Percentiles rank a stretch among this genome's conserved stretches.
Conservation (phyloP, 768 basidiomycete species). For the Neoboletus magnificus region DNA sequence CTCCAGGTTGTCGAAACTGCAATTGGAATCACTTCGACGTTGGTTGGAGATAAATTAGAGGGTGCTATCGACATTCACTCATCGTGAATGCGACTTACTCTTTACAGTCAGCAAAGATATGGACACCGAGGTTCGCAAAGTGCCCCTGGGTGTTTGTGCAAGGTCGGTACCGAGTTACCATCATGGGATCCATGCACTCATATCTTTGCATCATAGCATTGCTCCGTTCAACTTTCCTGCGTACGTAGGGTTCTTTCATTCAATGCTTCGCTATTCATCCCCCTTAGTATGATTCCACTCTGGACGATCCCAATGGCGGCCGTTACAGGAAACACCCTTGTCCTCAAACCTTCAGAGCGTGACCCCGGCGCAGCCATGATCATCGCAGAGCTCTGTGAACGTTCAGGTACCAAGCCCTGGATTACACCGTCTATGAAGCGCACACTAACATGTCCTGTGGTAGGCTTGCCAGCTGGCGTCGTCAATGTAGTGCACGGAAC, state of each 20-base stretch:
- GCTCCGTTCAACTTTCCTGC: slow-evolving; percentile 92
- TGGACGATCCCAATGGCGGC: slow-evolving; percentile 93
- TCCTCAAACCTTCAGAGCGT: slow-evolving; percentile 94
- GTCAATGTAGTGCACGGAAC: slow-evolving; percentile 91
- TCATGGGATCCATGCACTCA: not conserved
- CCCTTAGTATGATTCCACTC: slow-evolving; percentile 83
- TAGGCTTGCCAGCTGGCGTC: slow-evolving; percentile 81
- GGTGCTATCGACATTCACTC: slow-evolving; percentile 41
- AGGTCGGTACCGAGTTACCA: slow-evolving; percentile 34
- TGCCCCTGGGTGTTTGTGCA: slow-evolving; percentile 87
- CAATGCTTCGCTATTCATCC: not conserved
- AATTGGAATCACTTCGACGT: slow-evolving; percentile 72
- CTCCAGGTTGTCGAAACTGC: slow-evolving; percentile 86
- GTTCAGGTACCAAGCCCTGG: slow-evolving; percentile 50
- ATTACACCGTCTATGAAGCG: not conserved
- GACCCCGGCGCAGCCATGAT: slow-evolving; percentile 98
- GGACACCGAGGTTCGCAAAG: slow-evolving; percentile 85
- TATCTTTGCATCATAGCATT: slow-evolving; percentile 41
- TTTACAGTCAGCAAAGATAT: slow-evolving; percentile 84
- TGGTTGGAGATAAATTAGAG: slow-evolving; percentile 92
- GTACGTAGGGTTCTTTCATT: slow-evolving; percentile 38
- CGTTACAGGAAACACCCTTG: slow-evolving; percentile 88
- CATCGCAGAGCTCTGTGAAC: slow-evolving; percentile 90
- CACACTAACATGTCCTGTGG: not conserved
- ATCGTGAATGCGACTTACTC: slow-evolving; percentile 15